Evolutionary conservation across 1,139 yeast species (phyloP).

Genomic region (Geotrichum aggregatum): DNA sequence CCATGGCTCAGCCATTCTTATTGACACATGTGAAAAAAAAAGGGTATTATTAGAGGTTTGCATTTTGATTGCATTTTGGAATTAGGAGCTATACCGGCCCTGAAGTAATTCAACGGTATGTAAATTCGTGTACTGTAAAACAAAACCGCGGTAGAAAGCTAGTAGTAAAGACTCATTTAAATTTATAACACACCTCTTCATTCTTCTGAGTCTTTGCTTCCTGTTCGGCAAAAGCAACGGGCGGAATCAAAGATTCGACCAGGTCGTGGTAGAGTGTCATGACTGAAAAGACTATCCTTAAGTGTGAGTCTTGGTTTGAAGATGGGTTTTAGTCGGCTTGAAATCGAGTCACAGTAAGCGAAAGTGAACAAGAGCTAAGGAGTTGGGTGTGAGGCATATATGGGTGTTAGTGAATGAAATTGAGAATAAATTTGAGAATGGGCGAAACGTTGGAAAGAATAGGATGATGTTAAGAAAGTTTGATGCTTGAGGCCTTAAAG

Average conservation of each 20-base stretch:
- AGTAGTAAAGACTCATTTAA: too few relatives aligned
- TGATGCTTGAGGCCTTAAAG: not conserved
- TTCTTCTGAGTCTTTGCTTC: too few relatives aligned
- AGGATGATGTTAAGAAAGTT: not conserved
- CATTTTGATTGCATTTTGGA: too few relatives aligned
- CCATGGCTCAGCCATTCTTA: too few relatives aligned
- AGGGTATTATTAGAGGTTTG: too few relatives aligned
- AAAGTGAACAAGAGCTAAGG: not conserved
- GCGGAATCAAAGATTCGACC: constrained; percentile 76
- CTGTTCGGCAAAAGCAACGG: constrained; percentile 81
- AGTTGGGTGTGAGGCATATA: not conserved
- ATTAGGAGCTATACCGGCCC: too few relatives aligned
- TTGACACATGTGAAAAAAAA: too few relatives aligned
- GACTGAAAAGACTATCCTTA: constrained; percentile 44
- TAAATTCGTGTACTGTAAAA: too few relatives aligned
- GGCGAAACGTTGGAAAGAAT: not conserved
- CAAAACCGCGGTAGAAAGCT: too few relatives aligned
- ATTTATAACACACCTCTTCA: too few relatives aligned
- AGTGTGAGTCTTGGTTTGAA: too few relatives aligned
- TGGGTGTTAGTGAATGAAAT: not conserved
- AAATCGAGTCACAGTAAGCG: not conserved
- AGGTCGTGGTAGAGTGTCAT: constrained; percentile 54
- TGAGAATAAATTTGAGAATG: not conserved
- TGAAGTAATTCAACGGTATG: too few relatives aligned
- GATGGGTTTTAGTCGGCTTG: not conserved